Conservation (phyloP, 2,329 filamentous ascomycete genomes). For the Botrytis byssoidea region DNA sequence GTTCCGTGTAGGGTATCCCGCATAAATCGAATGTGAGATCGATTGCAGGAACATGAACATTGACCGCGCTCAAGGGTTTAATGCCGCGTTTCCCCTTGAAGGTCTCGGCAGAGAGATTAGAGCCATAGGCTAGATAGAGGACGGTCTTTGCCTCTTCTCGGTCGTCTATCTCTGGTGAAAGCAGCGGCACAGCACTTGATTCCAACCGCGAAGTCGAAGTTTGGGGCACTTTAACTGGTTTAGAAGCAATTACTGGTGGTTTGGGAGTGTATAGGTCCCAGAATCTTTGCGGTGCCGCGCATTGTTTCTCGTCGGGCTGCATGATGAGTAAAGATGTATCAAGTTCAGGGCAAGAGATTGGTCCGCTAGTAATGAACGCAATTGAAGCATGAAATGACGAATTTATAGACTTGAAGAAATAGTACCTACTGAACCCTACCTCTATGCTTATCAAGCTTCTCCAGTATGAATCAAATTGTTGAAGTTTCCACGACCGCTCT, state of each 20-base stretch:
- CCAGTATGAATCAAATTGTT: not conserved
- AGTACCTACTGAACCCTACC: not conserved
- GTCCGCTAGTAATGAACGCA: not conserved
- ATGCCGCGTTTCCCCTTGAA: conserved; percentile 79
- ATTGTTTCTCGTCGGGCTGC: not conserved
- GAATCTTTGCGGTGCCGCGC: not conserved
- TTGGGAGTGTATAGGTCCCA: conserved; percentile 12
- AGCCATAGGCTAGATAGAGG: conserved; percentile 86
- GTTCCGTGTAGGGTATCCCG: conserved; percentile 82
- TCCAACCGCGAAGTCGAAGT: conserved; percentile 2
- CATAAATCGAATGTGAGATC: conserved; percentile 81
- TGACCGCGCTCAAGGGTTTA: conserved; percentile 74
- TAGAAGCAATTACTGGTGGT: not conserved
- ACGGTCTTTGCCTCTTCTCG: conserved; percentile 49
- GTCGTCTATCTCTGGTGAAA: conserved; percentile 24
- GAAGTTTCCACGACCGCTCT: not conserved
- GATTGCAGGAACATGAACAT: conserved; percentile 77
- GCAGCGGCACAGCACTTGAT: not conserved
- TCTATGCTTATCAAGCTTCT: conserved; percentile 6
- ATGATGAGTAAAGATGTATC: not conserved
- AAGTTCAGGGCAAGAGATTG: conserved; percentile 12
- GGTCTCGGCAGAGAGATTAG: conserved; percentile 77
- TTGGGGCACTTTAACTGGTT: not conserved
- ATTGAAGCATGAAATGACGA: conserved; percentile 7
- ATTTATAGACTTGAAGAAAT: not conserved